Evolutionary conservation across 345 rosid genomes (phyloP), one percentile per base, ranked within the genome.

Genomic region (Euclidium syriacum): DNA sequence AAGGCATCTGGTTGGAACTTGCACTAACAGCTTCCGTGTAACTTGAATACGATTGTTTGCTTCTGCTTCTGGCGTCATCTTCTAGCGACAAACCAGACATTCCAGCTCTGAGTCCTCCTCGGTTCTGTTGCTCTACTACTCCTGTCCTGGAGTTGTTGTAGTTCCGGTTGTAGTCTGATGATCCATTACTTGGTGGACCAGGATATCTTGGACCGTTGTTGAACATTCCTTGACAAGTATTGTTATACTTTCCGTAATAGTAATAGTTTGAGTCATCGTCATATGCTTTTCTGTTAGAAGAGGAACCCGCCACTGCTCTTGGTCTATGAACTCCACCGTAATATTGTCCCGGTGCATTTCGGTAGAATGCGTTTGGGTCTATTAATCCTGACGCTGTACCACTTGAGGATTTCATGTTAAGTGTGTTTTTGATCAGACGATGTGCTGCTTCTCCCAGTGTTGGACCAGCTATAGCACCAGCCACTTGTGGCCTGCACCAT

Each of bases 361-460:
- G 77, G 65, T 62, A 39, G 54, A 62, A 53, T n/a, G 72, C 48
- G 0, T 67, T 79, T 32, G 77, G 88, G 64, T 81, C 96, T 25
- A 68, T 46, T 33, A 63, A 35, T 55, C 81, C 81, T 47, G 77
- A 68, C 17, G 82, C 71, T 7, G 86, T 75, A 35, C 87, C 80
- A 72, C 75, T 78, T n/a, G 71, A 64, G 17, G 83, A 30, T 78
- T 79, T 88, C 56, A 86, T 71, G 72, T 88, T 95, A 48, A 95
- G 98, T 1, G 94, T 80, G 72, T 80, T 95, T 81, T 78, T 95
- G 65, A 95, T 85, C 50, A 95, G 98, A 60, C 99, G 97, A 73
- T 90, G 96, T 67, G 96, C 98, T 54, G 96, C 96, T 74, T 88
- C 96, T 68, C 96, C 98, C 71, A 95, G 77, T 27, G 69, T 10